These are phyloP conservation scores for Leersia perrieri DNA, from an alignment of 176 grass and related monocot species.

Conservation along the genomic window DNA sequence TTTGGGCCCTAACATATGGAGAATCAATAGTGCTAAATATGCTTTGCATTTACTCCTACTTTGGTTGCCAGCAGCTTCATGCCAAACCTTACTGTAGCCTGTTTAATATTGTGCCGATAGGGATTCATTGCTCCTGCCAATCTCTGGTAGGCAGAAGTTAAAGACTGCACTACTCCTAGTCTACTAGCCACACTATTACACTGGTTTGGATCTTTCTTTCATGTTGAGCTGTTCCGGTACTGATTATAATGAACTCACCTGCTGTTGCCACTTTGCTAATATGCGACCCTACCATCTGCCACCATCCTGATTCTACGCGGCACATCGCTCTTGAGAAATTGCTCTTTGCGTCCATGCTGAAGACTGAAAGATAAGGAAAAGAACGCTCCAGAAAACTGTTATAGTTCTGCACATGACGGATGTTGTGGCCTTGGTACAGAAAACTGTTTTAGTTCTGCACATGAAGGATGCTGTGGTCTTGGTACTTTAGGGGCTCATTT, in stretches of 20 bases:
- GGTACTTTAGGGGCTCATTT: no score
- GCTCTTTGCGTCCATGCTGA: neutral
- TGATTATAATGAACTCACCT: neutral
- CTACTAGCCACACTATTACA: neutral
- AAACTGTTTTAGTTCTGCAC: neutral
- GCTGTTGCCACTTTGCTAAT: neutral
- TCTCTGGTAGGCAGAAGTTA: conserved; percentile 19
- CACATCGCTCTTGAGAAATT: neutral
- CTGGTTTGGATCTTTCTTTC: neutral
- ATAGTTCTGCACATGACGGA: neutral
- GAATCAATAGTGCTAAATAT: neutral
- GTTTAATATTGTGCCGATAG: neutral
- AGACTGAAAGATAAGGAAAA: neutral
- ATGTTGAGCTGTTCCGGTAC: neutral
- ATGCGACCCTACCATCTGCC: neutral
- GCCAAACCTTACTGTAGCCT: neutral
- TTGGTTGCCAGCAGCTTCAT: neutral
- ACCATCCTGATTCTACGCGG: neutral
- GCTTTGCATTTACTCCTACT: neutral
- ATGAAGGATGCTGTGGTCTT: neutral
- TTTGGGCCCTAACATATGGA: neutral
- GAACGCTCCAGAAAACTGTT: neutral
- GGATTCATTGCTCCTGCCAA: conserved; percentile 29
- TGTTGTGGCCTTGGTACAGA: neutral
- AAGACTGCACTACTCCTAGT: neutral